Evolutionary conservation across 225 moss, liverwort and hornwort genomes (phyloP), one percentile per base, ranked within the genome.

Genomic region (Bryum argenteum): DNA sequence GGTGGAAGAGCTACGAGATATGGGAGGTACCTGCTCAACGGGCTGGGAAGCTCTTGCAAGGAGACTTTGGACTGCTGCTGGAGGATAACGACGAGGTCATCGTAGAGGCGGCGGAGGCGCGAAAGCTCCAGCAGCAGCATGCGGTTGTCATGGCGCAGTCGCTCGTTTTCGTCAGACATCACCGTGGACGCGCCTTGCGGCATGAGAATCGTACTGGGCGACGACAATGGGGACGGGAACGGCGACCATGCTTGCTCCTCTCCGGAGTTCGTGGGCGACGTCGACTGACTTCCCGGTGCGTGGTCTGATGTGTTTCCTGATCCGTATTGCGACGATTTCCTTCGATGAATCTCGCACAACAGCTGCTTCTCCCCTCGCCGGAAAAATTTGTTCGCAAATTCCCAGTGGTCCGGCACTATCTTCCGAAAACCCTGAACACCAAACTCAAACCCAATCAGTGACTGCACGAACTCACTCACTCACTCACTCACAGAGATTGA

Each of bases 381-480:
- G 65, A 92, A 92, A 57, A 75, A 86, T 81, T 92, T 90, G 72
- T 92, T 92, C 0, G 92, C 92, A 48, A 92, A 92, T 75, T 92
- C 92, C 92, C 92, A 92, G 51, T 90, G 90, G 63, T 92, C 92
- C 0, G 90, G 92, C n/a, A 90, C 92, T 70, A 92, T 88, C 70
- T 92, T 92, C 66, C 92, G 80, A 54, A 92, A 92, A 17, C 92
- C 92, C 92, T 92, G 80, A 19, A 79, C 17, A 63, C 51, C 51
- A 23, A 44, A 12, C 12, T 11, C 48, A 9, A 71, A 72, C 6
- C 48, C 23, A 22, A 38, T 65, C 47, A 21, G 33, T 33, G 7
- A 33, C 33, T 33, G 33, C 33, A 33, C 33, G 33, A 6, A 33
- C 33, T 6, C 33, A 42, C 43, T 43, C 24, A 33, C 8, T 0